These are phyloP conservation scores for Hawksworthiomyces lignivorus DNA, from an alignment of 2,329 filamentous ascomycete species.

Conservation along the genomic window DNA sequence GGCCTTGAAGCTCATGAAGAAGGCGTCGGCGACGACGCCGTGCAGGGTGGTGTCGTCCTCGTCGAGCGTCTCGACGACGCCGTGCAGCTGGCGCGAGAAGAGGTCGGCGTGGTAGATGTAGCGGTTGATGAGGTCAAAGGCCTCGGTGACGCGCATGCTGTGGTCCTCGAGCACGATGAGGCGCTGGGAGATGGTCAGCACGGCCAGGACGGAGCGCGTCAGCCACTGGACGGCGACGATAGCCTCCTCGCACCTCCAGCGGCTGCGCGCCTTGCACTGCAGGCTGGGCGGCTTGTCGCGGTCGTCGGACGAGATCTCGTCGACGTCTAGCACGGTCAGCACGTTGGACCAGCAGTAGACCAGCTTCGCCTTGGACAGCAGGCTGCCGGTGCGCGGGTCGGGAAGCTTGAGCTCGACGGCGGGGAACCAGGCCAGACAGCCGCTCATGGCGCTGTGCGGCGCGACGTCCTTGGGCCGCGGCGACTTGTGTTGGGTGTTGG, in stretches of 20 bases:
- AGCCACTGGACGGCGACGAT: constrained; percentile 97
- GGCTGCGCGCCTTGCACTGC: constrained; percentile 71
- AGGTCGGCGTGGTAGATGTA: constrained; percentile 88
- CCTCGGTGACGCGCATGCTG: constrained; percentile 78
- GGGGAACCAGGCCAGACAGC: constrained; percentile 94
- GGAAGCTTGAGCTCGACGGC: constrained; percentile 82
- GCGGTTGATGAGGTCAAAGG: constrained; percentile 84
- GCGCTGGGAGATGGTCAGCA: constrained; percentile 89
- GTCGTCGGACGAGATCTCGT: constrained; percentile 58
- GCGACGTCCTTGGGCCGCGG: constrained; percentile 84
- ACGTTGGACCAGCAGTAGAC: constrained; percentile 99
- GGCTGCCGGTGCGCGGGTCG: constrained; percentile 57
- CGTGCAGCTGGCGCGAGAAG: constrained; percentile 80
- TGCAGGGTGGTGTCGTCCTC: constrained; percentile 86
- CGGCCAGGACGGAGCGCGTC: constrained; percentile 81
- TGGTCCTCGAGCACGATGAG: constrained; percentile 87
- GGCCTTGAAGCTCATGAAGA: constrained; percentile 93
- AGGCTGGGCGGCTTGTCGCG: constrained; percentile 72
- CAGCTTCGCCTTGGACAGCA: constrained; percentile 74
- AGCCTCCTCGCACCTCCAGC: constrained; percentile 90
- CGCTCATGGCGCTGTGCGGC: constrained; percentile 85
- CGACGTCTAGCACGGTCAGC: constrained; percentile 84
- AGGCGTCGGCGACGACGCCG: constrained; percentile 92
- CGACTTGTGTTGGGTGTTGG: constrained; percentile 93
- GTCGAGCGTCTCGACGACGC: constrained; percentile 78